Percentiles rank a stretch among this genome's conserved stretches.
phyloP scores from a whole-genome alignment of 139 green algal genomes.

The Chlorella sp. region DNA sequence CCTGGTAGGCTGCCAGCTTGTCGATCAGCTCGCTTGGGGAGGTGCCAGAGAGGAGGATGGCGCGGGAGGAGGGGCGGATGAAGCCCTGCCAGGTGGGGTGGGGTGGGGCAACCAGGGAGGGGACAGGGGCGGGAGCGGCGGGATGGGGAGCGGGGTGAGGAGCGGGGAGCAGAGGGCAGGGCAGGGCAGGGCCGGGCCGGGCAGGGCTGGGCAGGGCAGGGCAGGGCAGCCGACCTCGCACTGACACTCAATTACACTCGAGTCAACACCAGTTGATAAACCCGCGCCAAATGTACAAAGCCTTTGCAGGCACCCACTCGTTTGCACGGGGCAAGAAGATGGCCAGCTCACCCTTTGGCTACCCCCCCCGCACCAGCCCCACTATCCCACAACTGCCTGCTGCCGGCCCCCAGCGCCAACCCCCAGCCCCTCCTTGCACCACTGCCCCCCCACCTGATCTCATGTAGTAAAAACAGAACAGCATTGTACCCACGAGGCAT shows the following conservation, averaged over 20 bases:
- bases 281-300: too few species aligned
- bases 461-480: too few species aligned
- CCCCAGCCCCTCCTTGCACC: not conserved
- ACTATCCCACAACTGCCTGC: not conserved
- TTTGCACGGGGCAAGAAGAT: too few species aligned
- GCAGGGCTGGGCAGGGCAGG: not conserved
- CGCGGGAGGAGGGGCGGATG: conserved; percentile 45
- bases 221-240: too few species aligned
- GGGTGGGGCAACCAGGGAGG: not conserved
- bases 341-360: too few species aligned
- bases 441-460: too few species aligned
- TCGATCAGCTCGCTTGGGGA: conserved; percentile 56
- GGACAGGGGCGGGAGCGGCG: not conserved
- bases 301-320: too few species aligned
- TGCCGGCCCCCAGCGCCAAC: not conserved
- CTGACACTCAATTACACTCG: too few species aligned
- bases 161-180: not conserved
- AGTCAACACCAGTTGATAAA: too few species aligned
- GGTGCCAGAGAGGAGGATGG: conserved; percentile 44
- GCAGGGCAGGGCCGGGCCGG: not conserved
- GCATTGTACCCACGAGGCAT: too few species aligned
- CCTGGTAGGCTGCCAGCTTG: conserved; percentile 41
- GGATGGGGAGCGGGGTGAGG: not conserved
- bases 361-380: too few species aligned
- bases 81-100: conserved; percentile 52